Evolutionary conservation across 176 grass and related monocot species (phyloP).

Genomic region (Zea mays): Zm-B73-REFERENCE-NAM-5.0 NC_050096.1:305702501-305703000

Average conservation of each 20-base stretch:
- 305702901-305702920: neutral
- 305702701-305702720: conserved; percentile 69
- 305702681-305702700: conserved; percentile 54
- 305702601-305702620: conserved; percentile 83
- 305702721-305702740: neutral
- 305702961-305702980: no score
- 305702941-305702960: no score
- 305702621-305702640: conserved; percentile 80
- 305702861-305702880: neutral
- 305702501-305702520: neutral
- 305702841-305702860: neutral
- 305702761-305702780: neutral
- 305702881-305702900: neutral
- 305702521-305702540: neutral
- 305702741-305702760: neutral
- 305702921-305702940: no score
- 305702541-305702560: neutral
- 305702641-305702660: conserved; percentile 86
- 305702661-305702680: conserved; percentile 97
- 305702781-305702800: no score
- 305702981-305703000: no score
- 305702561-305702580: conserved; percentile 20
- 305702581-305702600: conserved; percentile 58
- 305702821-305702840: neutral
- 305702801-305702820: neutral